Base-by-base conservation (phyloP, 2,329 filamentous ascomycete species). In the Kalmusia sp. region DNA sequence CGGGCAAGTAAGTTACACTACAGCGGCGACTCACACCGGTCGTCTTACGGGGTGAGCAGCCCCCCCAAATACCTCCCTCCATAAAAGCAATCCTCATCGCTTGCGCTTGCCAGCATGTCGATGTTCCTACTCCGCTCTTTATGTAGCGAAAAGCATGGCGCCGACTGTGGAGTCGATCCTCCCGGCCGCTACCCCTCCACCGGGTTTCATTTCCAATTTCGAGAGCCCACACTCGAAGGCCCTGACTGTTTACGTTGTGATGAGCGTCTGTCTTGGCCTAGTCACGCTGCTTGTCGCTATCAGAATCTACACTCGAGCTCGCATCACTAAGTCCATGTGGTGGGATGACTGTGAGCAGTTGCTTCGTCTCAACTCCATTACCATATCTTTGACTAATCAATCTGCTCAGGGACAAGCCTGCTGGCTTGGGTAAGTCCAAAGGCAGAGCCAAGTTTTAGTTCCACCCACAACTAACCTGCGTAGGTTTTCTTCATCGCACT, bases 301-400 rank as follows among this genome's bases (percentile, higher is more conserved):
- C 7, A 24, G 46, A 3, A 31, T 49, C 35, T 49, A 49, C 19
- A 49, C 46, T 40, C 34, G 46, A 28, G 46, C 46, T 14, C 34
- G 46, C 8, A 49, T 49, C n/a, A 49, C 46, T 15, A 49, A 49
- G 25, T 49, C 46, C 12, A 34, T 49, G 31, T 49, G 46, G 46
- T 49, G 46, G 46, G 46, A 49, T 40, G 46, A 49, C 19, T 39
- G 46, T 46, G 12, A 35, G 43, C 22, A 4, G 11, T 2, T 14
- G 6, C 2, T 24, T 27, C 6, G 5, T 45, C 4, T 12, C 19
- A 2, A n/a, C n/a, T 17, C 17, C 14, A 5, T 15, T 25, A 6
- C 19, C 27, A 28, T 28, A 19, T 1, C 11, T n/a, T 25, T 27
- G 43, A 25, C 40, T 44, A 28, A 44, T 3, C 17, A 35, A 12